phyloP scores from a whole-genome alignment of 495 filamentous ascomycete genomes.

The Aspergillus egyptiacus region DNA sequence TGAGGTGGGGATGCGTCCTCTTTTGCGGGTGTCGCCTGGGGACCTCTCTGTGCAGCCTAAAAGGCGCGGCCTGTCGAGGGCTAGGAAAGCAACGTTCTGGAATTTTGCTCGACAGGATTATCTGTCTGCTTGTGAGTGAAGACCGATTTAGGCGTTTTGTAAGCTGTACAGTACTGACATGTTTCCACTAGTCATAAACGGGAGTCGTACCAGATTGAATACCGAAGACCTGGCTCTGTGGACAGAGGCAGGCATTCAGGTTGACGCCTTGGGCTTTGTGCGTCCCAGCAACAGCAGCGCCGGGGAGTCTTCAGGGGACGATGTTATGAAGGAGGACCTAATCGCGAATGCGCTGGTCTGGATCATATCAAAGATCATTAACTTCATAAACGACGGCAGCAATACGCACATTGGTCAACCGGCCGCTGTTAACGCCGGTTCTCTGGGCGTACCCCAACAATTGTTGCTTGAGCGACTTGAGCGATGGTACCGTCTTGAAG shows the following conservation, averaged over 20 bases:
- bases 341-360: slow-evolving; percentile 58
- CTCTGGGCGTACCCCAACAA: slow-evolving; percentile 47
- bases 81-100: slow-evolving; percentile 57
- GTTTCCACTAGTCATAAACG: slow-evolving; percentile 52
- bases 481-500: slow-evolving; percentile 49
- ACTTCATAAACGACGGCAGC: slow-evolving; percentile 52
- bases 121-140: slow-evolving; percentile 53
- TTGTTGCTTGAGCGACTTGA: slow-evolving; percentile 50
- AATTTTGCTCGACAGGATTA: slow-evolving; percentile 62
- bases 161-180: background rate
- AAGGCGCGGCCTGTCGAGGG: slow-evolving; percentile 43
- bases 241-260: slow-evolving; percentile 54
- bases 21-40: slow-evolving; percentile 38
- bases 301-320: slow-evolving; percentile 39
- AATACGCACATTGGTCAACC: slow-evolving; percentile 33
- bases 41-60: slow-evolving; percentile 27
- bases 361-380: slow-evolving; percentile 57
- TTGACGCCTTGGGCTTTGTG: slow-evolving; percentile 52
- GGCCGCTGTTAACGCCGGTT: slow-evolving; percentile 28
- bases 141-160: background rate
- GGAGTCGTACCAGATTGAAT: slow-evolving; percentile 53
- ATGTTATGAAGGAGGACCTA: slow-evolving; percentile 54
- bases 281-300: slow-evolving; percentile 45
- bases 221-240: slow-evolving; percentile 55
- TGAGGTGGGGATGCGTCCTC: slow-evolving; percentile 58